Base-by-base conservation (phyloP, 352 stramenopile species). In the Elongisporangium prolatum region DNA sequence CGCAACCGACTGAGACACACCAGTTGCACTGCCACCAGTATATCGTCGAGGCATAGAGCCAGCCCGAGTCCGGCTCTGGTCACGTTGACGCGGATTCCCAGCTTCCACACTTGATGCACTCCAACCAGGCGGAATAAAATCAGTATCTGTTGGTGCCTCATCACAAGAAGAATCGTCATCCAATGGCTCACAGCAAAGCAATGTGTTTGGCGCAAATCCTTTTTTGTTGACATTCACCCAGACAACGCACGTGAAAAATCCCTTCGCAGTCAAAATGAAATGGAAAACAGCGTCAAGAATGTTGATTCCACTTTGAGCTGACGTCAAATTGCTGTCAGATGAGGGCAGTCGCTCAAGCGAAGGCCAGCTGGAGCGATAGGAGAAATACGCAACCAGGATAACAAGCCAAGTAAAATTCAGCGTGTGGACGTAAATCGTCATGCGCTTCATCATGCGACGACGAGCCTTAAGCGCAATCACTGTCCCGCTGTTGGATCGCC, bases 401-500 rank as follows among this genome's bases (percentile, higher is more conserved):
- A 84, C 63, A 9, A 91, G 61, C 81, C 81, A 91, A 37, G 76
- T 83, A 0, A 64, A 75, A 47, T 86, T 88, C 21, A 89, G 69
- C 28, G 79, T 80, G 61, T 88, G 81, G 0, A 89, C 81, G 59
- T 88, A 89, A 20, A 84, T 71, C 3, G 75, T 71, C 78, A 89
- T 89, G 56, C 79, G 81, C 60, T 84, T 88, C 78, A 91, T 87
- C 55, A 89, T 80, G 11, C 77, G 78, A 10, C 79, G 74, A 4
- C 81, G 67, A 16, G 79, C 81, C 55, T 86, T 86, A 10, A 89
- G 68, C 11, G 79, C 81, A 50, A 89, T 86, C 24, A 89, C 77
- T 8, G 79, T 89, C 28, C 81, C 81, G 60, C 78, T 88, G 54
- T 86, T 91, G n/a, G 81, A 88, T 48, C 81, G 68, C 78, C 79